Evolutionary conservation across 2,329 filamentous ascomycete species (phyloP), one percentile per base, ranked within the genome.

Genomic region (Aureobasidium sp.): DNA sequence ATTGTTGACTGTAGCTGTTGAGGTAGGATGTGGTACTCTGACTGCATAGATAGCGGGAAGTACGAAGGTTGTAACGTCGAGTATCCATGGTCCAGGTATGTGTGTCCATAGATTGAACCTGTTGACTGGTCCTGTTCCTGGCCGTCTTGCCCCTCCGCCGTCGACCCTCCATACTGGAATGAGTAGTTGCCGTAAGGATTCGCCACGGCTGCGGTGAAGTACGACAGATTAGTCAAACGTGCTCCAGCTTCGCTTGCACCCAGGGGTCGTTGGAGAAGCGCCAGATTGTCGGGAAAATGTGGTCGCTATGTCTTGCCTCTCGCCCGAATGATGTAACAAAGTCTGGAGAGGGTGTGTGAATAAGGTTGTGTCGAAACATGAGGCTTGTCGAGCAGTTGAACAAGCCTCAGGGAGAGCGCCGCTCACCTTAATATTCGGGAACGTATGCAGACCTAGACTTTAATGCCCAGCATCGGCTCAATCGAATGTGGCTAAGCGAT

Each of bases 131-230:
- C 20, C 29, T 62, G 48, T 39, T 39, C 45, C n/a, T 51, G 57
- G 45, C 17, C 12, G 31, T 22, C 34, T 47, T 56, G 37, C 34
- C 22, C 29, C 11, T 55, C 42, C 5, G 27, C n/a, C 49, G 36
- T 29, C 49, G 51, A 41, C 22, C 29, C 25, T 47, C 49, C 60
- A 48, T 56, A 56, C 12, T 48, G 39, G 42, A 55, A 53, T 8
- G 41, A 39, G 34, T 39, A 56, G 11, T 56, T 48, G 42, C 27
- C 22, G 49, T 62, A 56, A 15, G 49, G 51, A 20, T 48, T 56
- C 20, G 49, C 60, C 60, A 56, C 41, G 22, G n/a, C 36, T 62
- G 60, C 60, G 60, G 49, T 41, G 25, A 20, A n/a, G 36, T 48
- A 22, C 17, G 11, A 41, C 7, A 27, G 25, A 41, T 53, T 41